phyloP scores from a whole-genome alignment of 371 early-diverging fungal species.

The Apophysomyces sp. region DNA sequence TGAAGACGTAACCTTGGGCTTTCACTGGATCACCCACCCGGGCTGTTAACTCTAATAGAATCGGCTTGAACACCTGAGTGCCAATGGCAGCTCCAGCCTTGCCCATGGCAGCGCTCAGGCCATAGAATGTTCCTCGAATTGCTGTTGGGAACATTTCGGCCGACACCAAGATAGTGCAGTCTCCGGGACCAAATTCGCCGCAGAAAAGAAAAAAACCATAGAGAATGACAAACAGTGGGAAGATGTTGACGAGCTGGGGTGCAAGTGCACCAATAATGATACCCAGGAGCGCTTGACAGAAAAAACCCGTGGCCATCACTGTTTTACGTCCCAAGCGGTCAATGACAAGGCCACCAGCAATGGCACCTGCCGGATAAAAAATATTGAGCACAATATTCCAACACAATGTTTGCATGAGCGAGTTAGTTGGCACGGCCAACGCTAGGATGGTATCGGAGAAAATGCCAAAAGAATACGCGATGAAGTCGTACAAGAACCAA shows the following conservation, averaged over 20 bases:
- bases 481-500: constrained; percentile 67
- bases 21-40: constrained; percentile 29
- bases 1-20: constrained; percentile 49
- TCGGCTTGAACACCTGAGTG: constrained; percentile 50
- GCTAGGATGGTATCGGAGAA: constrained; percentile 40
- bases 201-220: constrained; percentile 59
- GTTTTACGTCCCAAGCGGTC: constrained; percentile 53
- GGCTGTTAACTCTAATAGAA: constrained; percentile 31
- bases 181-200: constrained; percentile 62
- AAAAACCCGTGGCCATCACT: constrained; percentile 55
- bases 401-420: constrained; percentile 26
- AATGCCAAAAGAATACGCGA: constrained; percentile 55
- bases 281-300: constrained; percentile 48
- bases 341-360: constrained; percentile 46
- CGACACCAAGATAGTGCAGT: constrained; percentile 48
- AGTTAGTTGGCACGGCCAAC: constrained; percentile 20
- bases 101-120: constrained; percentile 55
- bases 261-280: constrained; percentile 49
- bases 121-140: constrained; percentile 58
- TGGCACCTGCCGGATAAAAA: constrained; percentile 54
- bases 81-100: constrained; percentile 57
- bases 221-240: constrained; percentile 54
- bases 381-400: constrained; percentile 56
- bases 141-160: constrained; percentile 61
- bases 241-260: constrained; percentile 34